Percentiles rank a stretch among this genome's conserved stretches.
These are phyloP conservation scores for Pleurotus platypus DNA, from an alignment of 768 basidiomycete genomes.

Conservation along the genomic window DNA sequence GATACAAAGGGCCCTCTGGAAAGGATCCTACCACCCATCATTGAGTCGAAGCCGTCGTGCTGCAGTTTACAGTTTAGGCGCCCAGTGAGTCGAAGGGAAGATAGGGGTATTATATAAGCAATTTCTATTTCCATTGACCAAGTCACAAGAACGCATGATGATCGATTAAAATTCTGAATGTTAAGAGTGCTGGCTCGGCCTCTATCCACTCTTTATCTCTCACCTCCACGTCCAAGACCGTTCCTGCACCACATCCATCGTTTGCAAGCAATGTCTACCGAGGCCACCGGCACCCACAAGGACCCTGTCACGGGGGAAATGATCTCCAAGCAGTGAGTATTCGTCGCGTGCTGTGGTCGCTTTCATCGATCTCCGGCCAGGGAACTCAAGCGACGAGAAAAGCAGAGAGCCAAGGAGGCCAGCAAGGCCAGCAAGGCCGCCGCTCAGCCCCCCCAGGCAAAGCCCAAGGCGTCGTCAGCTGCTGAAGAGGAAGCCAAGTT, in stretches of 20 bases:
- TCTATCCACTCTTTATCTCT: neutral
- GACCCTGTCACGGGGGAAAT: conserved; percentile 93
- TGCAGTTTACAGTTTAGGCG: too few species aligned
- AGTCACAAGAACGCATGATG: neutral
- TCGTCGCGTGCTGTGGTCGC: conserved; percentile 6
- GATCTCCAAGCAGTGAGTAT: conserved; percentile 89
- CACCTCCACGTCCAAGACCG: neutral
- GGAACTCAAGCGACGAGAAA: conserved; percentile 91
- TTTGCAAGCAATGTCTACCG: conserved; percentile 37
- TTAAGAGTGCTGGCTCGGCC: neutral
- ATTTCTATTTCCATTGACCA: too few species aligned
- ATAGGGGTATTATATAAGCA: too few species aligned
- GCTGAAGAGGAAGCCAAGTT: conserved; percentile 75
- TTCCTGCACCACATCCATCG: conserved; percentile 8
- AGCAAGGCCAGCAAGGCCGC: conserved; percentile 56
- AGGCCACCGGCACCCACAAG: conserved; percentile 49
- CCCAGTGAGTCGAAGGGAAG: too few species aligned
- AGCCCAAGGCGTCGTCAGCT: conserved; percentile 37
- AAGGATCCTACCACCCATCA: neutral
- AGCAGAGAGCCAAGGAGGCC: conserved; percentile 82
- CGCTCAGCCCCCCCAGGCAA: conserved; percentile 34
- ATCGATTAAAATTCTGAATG: conserved; percentile 4
- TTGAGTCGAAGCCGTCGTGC: neutral
- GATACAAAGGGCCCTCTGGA: neutral
- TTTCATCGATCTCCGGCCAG: conserved; percentile 41